These are phyloP conservation scores for Dioszegia hungarica DNA, from an alignment of 768 basidiomycete genomes.

Conservation along the genomic window DNA sequence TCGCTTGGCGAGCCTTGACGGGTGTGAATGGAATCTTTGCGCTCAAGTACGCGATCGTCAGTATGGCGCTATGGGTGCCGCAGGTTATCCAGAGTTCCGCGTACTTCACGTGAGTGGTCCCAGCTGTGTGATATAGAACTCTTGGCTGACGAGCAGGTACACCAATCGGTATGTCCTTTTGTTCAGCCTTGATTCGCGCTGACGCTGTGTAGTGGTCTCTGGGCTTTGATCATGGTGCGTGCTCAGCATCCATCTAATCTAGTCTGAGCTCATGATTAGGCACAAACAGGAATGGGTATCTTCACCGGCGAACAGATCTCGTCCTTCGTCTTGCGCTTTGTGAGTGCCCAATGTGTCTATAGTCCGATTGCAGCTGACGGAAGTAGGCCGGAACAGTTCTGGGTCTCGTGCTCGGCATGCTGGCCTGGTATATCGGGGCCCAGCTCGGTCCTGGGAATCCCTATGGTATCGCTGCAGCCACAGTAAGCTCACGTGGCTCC, in stretches of 20 bases:
- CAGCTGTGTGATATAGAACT: background rate
- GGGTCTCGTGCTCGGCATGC: conserved; percentile 43
- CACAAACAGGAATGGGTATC: conserved; percentile 59
- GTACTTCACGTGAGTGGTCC: conserved; percentile 47
- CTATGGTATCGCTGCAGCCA: conserved; percentile 56
- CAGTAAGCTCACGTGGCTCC: conserved; percentile 34
- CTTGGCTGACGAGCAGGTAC: conserved; percentile 8
- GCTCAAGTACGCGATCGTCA: conserved; percentile 55
- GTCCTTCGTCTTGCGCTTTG: conserved; percentile 55
- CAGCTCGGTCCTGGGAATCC: conserved; percentile 56
- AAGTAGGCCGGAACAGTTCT: conserved; percentile 31
- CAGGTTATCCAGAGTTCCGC: conserved; percentile 52
- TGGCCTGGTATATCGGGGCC: conserved; percentile 48
- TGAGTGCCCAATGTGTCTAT: too few relatives aligned
- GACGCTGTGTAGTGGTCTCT: conserved; percentile 54
- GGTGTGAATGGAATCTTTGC: conserved; percentile 55
- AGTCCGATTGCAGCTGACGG: conserved; percentile 52
- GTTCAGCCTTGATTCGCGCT: background rate
- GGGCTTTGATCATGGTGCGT: conserved; percentile 58
- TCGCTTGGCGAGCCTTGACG: conserved; percentile 51
- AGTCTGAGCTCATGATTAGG: conserved; percentile 19
- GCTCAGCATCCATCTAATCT: background rate
- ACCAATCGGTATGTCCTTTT: conserved; percentile 11
- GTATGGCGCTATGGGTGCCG: conserved; percentile 57
- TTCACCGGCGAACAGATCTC: conserved; percentile 59